Conservation (phyloP, 1,139 yeast species). For the Tardiomyces depauwii region DNA sequence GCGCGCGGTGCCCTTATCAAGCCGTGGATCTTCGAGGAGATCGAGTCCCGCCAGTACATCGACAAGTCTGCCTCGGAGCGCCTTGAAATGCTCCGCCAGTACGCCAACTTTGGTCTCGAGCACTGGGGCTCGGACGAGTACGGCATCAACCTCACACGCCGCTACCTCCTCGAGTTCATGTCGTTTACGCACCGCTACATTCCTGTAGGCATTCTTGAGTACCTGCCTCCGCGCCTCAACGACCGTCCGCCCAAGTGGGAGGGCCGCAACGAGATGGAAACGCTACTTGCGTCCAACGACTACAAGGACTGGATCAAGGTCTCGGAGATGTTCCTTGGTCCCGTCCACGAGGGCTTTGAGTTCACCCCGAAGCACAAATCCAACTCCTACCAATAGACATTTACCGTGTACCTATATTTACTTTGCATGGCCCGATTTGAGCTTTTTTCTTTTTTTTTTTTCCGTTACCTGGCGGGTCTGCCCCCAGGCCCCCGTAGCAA, state of each 20-base stretch:
- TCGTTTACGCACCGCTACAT: constrained; percentile 90
- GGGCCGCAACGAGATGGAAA: constrained; percentile 92
- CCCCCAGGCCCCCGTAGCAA: too few species aligned
- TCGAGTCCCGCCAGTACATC: constrained; percentile 75
- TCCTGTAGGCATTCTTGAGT: constrained; percentile 86
- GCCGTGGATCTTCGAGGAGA: constrained; percentile 98
- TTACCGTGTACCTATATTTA: too few species aligned
- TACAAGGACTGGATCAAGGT: constrained; percentile 93
- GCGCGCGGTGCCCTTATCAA: constrained; percentile 96
- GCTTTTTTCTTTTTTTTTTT: too few species aligned
- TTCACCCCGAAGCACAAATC: constrained; percentile 93
- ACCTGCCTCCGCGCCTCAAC: constrained; percentile 78
- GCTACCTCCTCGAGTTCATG: constrained; percentile 89
- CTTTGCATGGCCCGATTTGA: too few species aligned
- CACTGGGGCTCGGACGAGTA: constrained; percentile 99
- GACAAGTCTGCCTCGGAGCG: constrained; percentile 90
- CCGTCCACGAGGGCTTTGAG: constrained; percentile 59
- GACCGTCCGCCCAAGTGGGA: constrained; percentile 91
- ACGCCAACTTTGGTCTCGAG: constrained; percentile 71
- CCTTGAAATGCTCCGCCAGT: constrained; percentile 57
- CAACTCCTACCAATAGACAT: constrained; percentile 41
- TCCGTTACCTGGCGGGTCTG: too few species aligned
- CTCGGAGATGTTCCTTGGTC: constrained; percentile 93
- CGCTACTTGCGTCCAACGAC: constrained; percentile 73
- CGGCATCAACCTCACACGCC: constrained; percentile 78